phyloP scores from a whole-genome alignment of 495 filamentous ascomycete species.

The Xylaria telfairii region DNA sequence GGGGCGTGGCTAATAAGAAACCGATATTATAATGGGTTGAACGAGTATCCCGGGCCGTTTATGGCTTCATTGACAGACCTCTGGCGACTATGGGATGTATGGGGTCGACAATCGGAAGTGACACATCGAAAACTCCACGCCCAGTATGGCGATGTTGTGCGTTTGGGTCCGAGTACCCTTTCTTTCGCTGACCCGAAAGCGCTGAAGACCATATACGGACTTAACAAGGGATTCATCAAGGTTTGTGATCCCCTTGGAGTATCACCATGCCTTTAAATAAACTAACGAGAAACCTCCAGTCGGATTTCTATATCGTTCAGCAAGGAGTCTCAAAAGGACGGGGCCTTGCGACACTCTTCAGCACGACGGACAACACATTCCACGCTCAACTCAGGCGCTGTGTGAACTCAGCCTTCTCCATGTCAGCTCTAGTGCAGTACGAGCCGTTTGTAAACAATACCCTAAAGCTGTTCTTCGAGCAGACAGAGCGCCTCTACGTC shows the following conservation, averaged over 20 bases:
- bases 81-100: constrained; percentile 74
- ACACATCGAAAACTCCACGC: constrained; percentile 71
- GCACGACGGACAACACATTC: constrained; percentile 74
- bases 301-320: constrained; percentile 74
- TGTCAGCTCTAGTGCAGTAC: constrained; percentile 72
- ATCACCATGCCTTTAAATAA: neutral
- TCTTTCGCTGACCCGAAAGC: constrained; percentile 72
- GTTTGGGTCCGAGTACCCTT: constrained; percentile 70
- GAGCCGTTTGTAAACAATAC: constrained; percentile 77
- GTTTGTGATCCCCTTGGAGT: constrained; percentile 44
- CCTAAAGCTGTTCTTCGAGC: constrained; percentile 64
- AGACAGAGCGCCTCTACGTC: constrained; percentile 67
- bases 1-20: constrained; percentile 59
- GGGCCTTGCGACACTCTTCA: constrained; percentile 76
- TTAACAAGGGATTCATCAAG: constrained; percentile 84
- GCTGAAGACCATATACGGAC: constrained; percentile 76
- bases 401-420: constrained; percentile 75
- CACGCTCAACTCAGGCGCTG: constrained; percentile 73
- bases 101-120: constrained; percentile 64
- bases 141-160: constrained; percentile 74
- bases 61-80: constrained; percentile 70
- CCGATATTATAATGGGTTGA: constrained; percentile 64
- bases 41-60: constrained; percentile 71
- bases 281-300: constrained; percentile 53
- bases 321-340: constrained; percentile 68